Evolutionary conservation across 2,329 filamentous ascomycete genomes (phyloP).

Genomic region (Neonectria faginata): DNA sequence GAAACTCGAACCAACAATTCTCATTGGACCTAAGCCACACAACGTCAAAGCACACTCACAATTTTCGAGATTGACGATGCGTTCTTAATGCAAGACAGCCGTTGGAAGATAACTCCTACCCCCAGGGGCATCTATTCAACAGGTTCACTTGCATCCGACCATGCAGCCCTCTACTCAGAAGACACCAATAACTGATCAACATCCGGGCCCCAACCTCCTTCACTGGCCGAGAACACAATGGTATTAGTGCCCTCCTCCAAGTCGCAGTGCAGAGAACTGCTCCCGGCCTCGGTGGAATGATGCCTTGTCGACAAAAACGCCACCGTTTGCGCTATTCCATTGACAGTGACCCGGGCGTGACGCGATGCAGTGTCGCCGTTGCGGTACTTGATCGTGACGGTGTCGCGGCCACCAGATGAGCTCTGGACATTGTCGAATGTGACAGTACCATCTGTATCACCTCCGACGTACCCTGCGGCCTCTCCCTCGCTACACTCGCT

Average conservation of each 20-base stretch:
- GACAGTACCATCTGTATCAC: conserved; percentile 32
- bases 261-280: conserved; percentile 60
- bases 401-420: conserved; percentile 54
- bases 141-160: too few species aligned
- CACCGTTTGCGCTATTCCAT: conserved; percentile 61
- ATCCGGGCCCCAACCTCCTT: conserved; percentile 54
- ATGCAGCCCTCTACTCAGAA: conserved; percentile 26
- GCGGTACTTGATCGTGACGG: conserved; percentile 65
- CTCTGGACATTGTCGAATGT: conserved; percentile 54
- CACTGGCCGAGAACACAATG: conserved; percentile 58
- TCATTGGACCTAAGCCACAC: too few species aligned
- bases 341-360: conserved; percentile 66
- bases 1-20: too few species aligned
- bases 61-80: neutral
- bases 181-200: conserved; percentile 66
- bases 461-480: conserved; percentile 68
- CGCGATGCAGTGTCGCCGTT: conserved; percentile 67
- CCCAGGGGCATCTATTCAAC: neutral
- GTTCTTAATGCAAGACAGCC: neutral
- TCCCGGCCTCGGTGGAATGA: conserved; percentile 55
- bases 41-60: neutral
- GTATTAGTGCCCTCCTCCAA: conserved; percentile 62
- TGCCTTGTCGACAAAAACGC: conserved; percentile 65
- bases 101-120: neutral
- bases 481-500: conserved; percentile 61